Evolutionary conservation across 31 red algal genomes (phyloP), one percentile per base, ranked within the genome.

Genomic region (Asparagopsis taxiformis): DNA sequence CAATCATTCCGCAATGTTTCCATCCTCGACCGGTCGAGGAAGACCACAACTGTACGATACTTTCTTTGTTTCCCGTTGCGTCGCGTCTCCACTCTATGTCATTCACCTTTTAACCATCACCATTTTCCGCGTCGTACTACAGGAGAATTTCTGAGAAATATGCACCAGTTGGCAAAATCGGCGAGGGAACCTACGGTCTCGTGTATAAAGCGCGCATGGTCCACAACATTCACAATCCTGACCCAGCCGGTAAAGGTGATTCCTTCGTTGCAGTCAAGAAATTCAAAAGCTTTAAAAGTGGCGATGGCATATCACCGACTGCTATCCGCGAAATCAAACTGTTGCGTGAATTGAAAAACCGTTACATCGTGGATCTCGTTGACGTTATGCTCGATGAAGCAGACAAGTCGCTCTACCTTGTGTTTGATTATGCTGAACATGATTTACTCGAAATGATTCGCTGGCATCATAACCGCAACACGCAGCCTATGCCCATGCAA

Each of bases 381-480:
- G 90, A 93, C 51, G 90, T 93, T 50, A 72, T 91, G 87, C 57
- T 93, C 0, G 87, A 91, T 23, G 78, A 86, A 34, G 80, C 55
- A 0, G 95, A 98, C 39, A 75, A 84, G 60, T 67, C 80, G 1
- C 74, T 98, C 15, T 98, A 94, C 57, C 79, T 98, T 31, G 95
- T 98, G 4, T 98, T 94, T 51, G 95, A 98, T 30, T 93, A 94
- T 43, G 85, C 88, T 0, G 94, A 98, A 61, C 94, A 98, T 46
- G 94, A 98, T 52, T 79, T 98, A 37, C 74, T 92, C n/a, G 89
- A 92, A 60, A 92, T 92, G 89, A 92, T 92, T 51, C 79, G 89
- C 39, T 85, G 76, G 38, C 79, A 92, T 41, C 89, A 92, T 38
- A 80, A 77, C 36, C 89, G 74, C 54, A 46, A 52, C 31, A 48